Evolutionary conservation across 1,284 basidiomycete genomes (phyloP).

Genomic region (Vanrija pseudolonga): DNA sequence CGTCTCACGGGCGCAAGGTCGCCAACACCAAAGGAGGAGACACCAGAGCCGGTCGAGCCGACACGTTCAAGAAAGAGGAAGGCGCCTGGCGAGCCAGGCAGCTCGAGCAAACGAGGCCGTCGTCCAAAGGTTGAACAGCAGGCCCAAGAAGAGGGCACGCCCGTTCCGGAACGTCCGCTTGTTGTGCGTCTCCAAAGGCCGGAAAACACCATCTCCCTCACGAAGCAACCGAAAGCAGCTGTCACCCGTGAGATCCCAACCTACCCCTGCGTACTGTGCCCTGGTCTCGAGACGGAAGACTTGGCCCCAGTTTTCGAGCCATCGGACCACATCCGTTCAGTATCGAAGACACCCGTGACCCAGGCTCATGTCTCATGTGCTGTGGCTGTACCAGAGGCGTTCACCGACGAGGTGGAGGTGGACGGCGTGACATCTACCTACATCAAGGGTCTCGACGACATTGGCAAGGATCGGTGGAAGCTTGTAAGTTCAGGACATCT

Average conservation of each 20-base stretch:
- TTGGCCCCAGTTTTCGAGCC: constrained; percentile 58
- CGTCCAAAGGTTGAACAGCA: not conserved
- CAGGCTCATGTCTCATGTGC: constrained; percentile 66
- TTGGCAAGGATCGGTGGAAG: constrained; percentile 85
- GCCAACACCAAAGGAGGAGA: not conserved
- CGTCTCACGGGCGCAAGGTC: constrained; percentile 57
- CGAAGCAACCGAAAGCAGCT: not conserved
- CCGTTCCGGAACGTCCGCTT: not conserved
- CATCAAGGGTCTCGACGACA: constrained; percentile 75
- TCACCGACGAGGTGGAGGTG: constrained; percentile 62
- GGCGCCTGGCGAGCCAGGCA: not conserved
- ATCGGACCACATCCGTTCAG: constrained; percentile 4
- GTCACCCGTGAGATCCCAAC: not conserved
- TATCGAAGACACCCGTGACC: constrained; percentile 6
- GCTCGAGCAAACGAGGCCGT: not conserved
- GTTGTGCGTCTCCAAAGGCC: constrained; percentile 6
- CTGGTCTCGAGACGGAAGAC: constrained; percentile 57
- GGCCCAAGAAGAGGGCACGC: not conserved
- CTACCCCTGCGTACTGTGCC: constrained; percentile 73
- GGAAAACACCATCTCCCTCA: constrained; percentile 15
- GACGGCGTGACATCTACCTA: constrained; percentile 33
- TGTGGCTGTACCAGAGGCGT: constrained; percentile 74
- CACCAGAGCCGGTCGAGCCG: not conserved
- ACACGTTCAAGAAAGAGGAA: constrained; percentile 1
- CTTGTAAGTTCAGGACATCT: constrained; percentile 57